phyloP scores from a whole-genome alignment of 352 stramenopile genomes.

The Phytophthora megakarya region DNA sequence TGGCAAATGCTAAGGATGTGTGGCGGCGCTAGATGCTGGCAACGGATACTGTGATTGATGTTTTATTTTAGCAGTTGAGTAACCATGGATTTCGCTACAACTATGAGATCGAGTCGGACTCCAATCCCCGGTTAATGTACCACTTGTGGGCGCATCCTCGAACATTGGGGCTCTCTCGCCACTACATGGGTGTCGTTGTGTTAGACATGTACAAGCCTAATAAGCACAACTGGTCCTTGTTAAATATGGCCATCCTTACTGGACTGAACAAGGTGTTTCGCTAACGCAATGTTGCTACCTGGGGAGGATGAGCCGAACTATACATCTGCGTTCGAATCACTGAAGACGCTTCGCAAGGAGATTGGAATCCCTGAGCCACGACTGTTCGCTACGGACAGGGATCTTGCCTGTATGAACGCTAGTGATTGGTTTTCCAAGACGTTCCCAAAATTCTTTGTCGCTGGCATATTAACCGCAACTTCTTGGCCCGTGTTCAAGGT shows the following conservation, averaged over 20 bases:
- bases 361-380: background rate
- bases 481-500: background rate
- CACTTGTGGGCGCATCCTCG: conserved; percentile 14
- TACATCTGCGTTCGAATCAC: background rate
- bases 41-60: background rate
- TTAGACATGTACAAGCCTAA: conserved; percentile 24
- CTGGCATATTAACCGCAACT: conserved; percentile 1
- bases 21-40: background rate
- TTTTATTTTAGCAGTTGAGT: background rate
- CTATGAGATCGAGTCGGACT: background rate
- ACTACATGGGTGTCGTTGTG: conserved; percentile 11
- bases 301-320: conserved; percentile 3
- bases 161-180: background rate
- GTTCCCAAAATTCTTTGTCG: background rate
- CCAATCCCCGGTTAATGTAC: conserved; percentile 6
- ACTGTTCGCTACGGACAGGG: conserved; percentile 1
- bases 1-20: background rate
- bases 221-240: background rate
- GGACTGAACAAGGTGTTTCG: conserved; percentile 15
- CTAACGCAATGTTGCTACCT: conserved; percentile 10
- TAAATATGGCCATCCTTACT: conserved; percentile 5
- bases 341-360: background rate
- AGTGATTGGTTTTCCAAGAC: background rate
- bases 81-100: conserved; percentile 1
- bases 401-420: conserved; percentile 8